A percentile compares a stretch with the other conserved stretches of the same genome.
These are phyloP conservation scores for Leucocoprinus birnbaumii DNA, from an alignment of 768 basidiomycete genomes.

Conservation along the genomic window DNA sequence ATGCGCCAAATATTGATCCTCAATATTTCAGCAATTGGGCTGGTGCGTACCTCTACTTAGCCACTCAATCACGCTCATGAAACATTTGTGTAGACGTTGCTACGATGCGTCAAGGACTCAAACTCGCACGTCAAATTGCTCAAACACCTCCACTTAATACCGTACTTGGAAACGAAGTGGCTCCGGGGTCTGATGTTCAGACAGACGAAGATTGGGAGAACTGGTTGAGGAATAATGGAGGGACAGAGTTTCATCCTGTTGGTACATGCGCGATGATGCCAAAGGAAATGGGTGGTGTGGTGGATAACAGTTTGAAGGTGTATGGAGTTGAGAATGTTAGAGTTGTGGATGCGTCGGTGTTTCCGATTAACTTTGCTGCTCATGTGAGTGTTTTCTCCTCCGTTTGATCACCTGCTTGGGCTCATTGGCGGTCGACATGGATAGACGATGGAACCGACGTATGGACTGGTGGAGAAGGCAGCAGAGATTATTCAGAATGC, in stretches of 20 bases:
- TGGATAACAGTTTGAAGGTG: constrained; percentile 30
- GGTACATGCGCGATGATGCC: constrained; percentile 29
- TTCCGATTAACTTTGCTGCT: constrained; percentile 40
- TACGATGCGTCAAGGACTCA: constrained; percentile 56
- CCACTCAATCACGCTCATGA: background rate
- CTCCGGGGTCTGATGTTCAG: constrained; percentile 32
- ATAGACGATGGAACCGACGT: constrained; percentile 22
- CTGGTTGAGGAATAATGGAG: constrained; percentile 41
- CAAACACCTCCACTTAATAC: constrained; percentile 46
- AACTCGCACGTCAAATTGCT: constrained; percentile 57
- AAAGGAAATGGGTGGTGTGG: constrained; percentile 26
- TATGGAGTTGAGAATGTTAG: constrained; percentile 45
- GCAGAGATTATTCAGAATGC: constrained; percentile 19
- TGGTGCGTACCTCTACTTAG: constrained; percentile 24
- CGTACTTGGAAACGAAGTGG: constrained; percentile 26
- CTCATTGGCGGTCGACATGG: too few species aligned
- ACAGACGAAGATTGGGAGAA: constrained; percentile 55
- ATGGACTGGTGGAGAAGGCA: constrained; percentile 24
- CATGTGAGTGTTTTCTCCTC: constrained; percentile 19
- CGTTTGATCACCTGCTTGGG: background rate
- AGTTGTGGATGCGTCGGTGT: constrained; percentile 56
- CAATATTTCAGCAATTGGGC: constrained; percentile 57
- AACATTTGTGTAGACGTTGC: constrained; percentile 30
- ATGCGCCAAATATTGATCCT: constrained; percentile 61
- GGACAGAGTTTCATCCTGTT: constrained; percentile 59